phyloP scores from a whole-genome alignment of 257 asterid species.

The Plectranthus barbatus region DNA sequence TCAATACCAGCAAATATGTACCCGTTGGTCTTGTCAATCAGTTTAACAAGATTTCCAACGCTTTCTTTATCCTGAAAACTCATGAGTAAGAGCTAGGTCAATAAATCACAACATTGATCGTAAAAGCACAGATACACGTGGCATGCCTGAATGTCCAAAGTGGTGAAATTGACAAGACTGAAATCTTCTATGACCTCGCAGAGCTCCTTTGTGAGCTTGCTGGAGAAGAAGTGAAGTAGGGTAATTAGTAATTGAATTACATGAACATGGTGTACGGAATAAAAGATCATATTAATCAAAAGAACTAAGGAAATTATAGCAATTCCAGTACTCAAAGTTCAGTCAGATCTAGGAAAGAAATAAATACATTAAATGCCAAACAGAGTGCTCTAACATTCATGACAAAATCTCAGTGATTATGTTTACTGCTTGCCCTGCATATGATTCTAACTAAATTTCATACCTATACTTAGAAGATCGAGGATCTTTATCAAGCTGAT shows the following conservation, averaged over 20 bases:
- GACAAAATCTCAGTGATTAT: background rate
- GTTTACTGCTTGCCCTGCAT: background rate
- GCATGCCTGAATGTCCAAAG: slow-evolving; percentile 88
- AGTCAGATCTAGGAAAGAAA: background rate
- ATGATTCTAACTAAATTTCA: background rate
- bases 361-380: background rate
- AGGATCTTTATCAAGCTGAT: slow-evolving; percentile 85
- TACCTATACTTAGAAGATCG: slow-evolving; percentile 81
- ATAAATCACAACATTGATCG: slow-evolving; percentile 6
- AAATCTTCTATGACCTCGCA: slow-evolving; percentile 82
- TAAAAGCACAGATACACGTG: slow-evolving; percentile 2
- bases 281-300: background rate
- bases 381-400: background rate
- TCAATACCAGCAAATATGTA: slow-evolving; percentile 86
- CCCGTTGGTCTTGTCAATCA: slow-evolving; percentile 91
- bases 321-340: background rate
- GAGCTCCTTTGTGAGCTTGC: slow-evolving; percentile 91
- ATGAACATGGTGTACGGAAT: background rate
- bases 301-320: background rate
- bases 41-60: slow-evolving; percentile 81
- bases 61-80: slow-evolving; percentile 82
- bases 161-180: slow-evolving; percentile 70
- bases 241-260: background rate
- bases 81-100: background rate
- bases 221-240: slow-evolving; percentile 17